Conservation (phyloP, 176 grass and related monocot genomes). For the Eragrostis nindensis region DNA sequence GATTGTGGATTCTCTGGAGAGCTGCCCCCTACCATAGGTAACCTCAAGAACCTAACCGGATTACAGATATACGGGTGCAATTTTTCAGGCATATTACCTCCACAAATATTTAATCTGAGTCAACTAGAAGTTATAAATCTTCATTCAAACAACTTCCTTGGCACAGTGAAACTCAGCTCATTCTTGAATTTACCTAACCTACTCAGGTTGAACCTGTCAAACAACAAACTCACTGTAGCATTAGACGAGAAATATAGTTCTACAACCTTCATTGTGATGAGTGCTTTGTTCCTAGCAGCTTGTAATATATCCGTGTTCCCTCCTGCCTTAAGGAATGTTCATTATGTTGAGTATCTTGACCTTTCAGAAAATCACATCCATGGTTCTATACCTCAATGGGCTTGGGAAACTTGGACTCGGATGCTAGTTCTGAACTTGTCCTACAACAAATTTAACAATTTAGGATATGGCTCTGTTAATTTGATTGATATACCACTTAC, state of each 20-base stretch:
- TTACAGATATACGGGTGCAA: conserved; percentile 50
- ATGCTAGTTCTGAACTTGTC: conserved; percentile 45
- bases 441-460: conserved; percentile 45
- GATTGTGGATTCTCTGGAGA: conserved; percentile 48
- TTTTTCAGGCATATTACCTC: conserved; percentile 54
- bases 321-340: conserved; percentile 31
- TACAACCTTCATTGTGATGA: conserved; percentile 27
- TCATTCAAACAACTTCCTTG: conserved; percentile 52
- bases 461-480: conserved; percentile 8
- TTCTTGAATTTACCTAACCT: conserved; percentile 43
- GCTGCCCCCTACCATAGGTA: conserved; percentile 48
- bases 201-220: conserved; percentile 55
- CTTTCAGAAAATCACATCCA: conserved; percentile 69
- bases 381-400: conserved; percentile 55
- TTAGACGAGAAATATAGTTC: conserved; percentile 28
- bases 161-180: conserved; percentile 35
- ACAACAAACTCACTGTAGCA: conserved; percentile 44
- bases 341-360: conserved; percentile 26
- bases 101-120: conserved; percentile 51
- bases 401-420: conserved; percentile 38
- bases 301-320: conserved; percentile 65
- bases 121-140: conserved; percentile 31
- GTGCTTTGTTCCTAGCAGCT: conserved; percentile 42
- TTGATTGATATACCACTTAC: fast-evolving
- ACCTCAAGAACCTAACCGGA: conserved; percentile 39